These are phyloP conservation scores for Lycium barbarum DNA, from an alignment of 257 asterid genomes.

Conservation along the genomic window DNA sequence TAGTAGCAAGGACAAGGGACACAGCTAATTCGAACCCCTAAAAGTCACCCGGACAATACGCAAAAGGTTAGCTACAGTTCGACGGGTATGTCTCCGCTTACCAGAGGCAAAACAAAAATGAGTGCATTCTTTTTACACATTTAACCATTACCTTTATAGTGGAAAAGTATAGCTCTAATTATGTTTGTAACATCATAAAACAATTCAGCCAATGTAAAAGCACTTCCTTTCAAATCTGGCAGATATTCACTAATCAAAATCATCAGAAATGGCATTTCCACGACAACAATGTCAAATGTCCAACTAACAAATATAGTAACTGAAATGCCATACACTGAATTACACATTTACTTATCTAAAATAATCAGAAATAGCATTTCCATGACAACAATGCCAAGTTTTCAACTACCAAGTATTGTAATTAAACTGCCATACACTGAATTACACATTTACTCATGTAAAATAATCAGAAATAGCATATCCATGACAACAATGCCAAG, in stretches of 20 bases:
- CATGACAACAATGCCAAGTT: not conserved
- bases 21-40: not conserved
- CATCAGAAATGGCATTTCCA: not conserved
- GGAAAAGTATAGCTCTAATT: conserved; percentile 13
- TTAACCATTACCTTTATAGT: conserved; percentile 6
- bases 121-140: not conserved
- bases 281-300: not conserved
- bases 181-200: not conserved
- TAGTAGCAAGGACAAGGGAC: not conserved
- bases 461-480: too few species aligned
- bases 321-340: too few species aligned
- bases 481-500: too few species aligned
- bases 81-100: not conserved
- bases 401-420: not conserved
- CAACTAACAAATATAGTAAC: not conserved
- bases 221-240: not conserved
- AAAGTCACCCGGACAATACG: not conserved
- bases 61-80: not conserved
- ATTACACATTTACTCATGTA: too few species aligned
- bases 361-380: not conserved
- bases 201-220: not conserved
- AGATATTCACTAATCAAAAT: not conserved
- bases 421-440: too few species aligned
- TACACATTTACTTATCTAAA: not conserved
- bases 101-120: not conserved